phyloP scores from a whole-genome alignment of 2,329 filamentous ascomycete species.

The Cytospora paraplurivora region DNA sequence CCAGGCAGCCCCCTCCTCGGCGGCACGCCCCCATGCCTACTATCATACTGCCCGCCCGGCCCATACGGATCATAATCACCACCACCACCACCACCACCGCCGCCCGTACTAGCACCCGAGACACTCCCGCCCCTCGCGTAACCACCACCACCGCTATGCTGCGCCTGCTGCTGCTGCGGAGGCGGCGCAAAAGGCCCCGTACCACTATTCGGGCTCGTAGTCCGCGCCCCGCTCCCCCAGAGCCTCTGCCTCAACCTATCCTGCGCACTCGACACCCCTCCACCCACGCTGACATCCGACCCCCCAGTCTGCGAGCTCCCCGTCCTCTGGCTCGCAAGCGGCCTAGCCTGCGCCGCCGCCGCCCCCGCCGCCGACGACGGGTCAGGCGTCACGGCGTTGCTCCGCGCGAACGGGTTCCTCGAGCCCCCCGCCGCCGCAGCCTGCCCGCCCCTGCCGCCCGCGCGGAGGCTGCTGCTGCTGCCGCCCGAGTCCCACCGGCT shows the following conservation, averaged over 20 bases:
- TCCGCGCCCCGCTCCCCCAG: constrained; percentile 62
- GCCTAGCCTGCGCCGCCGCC: constrained; percentile 49
- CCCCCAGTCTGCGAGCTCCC: constrained; percentile 69
- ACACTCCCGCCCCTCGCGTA: constrained; percentile 32
- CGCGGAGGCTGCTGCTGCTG: constrained; percentile 41
- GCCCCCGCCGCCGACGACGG: neutral
- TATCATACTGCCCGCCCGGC: constrained; percentile 49
- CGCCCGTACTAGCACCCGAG: constrained; percentile 13
- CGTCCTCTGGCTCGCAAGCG: constrained; percentile 70
- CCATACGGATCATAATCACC: constrained; percentile 52
- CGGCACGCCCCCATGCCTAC: constrained; percentile 45
- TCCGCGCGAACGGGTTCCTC: constrained; percentile 37
- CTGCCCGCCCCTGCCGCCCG: constrained; percentile 21
- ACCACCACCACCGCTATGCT: constrained; percentile 23
- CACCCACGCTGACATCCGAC: constrained; percentile 30
- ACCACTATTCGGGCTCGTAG: constrained; percentile 53
- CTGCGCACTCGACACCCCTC: constrained; percentile 64
- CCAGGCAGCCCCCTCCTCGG: constrained; percentile 44
- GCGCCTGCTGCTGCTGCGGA: constrained; percentile 32
- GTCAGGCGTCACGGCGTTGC: constrained; percentile 39
- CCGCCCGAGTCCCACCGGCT: constrained; percentile 58
- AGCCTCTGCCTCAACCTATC: constrained; percentile 80
- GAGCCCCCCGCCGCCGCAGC: constrained; percentile 3
- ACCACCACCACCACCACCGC: constrained; percentile 32
- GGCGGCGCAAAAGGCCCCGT: constrained; percentile 52